Conservation (phyloP, 129 eudicot genomes). For the Tagetes erecta region DNA sequence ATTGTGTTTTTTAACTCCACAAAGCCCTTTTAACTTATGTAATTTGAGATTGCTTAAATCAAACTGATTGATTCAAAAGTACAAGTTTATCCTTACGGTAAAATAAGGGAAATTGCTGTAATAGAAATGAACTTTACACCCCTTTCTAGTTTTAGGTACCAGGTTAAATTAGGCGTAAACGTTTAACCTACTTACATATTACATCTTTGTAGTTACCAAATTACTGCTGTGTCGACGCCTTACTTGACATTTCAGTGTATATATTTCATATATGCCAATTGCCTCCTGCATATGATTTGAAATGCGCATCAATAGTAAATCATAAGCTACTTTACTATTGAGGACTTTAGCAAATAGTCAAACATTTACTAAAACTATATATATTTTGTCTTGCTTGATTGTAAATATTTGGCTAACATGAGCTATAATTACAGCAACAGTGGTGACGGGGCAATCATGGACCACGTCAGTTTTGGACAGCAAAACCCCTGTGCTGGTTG, state of each 20-base stretch:
- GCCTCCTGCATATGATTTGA: too few species aligned
- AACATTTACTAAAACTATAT: not conserved
- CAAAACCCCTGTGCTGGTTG: constrained; percentile 78
- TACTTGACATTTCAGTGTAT: not conserved
- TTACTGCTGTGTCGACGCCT: not conserved
- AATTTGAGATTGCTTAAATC: not conserved
- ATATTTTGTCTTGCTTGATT: not conserved
- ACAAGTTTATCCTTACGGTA: not conserved
- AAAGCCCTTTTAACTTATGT: not conserved
- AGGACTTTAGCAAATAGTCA: not conserved
- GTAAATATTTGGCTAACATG: not conserved
- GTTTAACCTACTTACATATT: not conserved
- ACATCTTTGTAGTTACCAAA: not conserved
- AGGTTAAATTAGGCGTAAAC: not conserved
- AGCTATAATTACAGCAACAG: constrained; percentile 48
- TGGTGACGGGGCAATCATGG: constrained; percentile 75
- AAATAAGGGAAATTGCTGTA: not conserved
- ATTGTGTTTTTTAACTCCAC: not conserved
- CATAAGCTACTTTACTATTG: not conserved
- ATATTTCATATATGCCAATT: too few species aligned
- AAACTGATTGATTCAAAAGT: not conserved
- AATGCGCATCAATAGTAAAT: too few species aligned
- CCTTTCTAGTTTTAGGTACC: not conserved
- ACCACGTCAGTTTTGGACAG: constrained; percentile 60
- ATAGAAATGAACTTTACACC: not conserved